A percentile compares a stretch with the other conserved stretches of the same genome.
Evolutionary conservation across 495 filamentous ascomycete species (phyloP).

Genomic region (Margaritispora aquatica): DNA sequence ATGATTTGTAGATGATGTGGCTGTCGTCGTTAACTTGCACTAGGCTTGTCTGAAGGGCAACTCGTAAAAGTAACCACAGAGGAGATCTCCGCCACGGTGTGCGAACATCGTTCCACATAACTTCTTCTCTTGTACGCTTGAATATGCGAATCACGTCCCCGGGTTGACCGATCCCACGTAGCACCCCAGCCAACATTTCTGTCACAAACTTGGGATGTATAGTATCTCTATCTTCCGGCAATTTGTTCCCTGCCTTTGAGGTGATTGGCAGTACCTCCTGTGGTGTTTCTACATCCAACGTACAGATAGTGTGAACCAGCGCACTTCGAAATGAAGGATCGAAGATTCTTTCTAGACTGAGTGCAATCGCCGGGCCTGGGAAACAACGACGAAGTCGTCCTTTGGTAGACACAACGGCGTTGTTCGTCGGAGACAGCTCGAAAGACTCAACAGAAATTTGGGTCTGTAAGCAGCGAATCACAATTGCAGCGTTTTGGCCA

Average conservation of each 20-base stretch:
- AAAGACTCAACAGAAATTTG: constrained; percentile 45
- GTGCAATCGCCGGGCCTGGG: constrained; percentile 40
- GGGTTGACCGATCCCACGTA: constrained; percentile 36
- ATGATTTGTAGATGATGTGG: constrained; percentile 42
- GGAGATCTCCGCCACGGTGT: constrained; percentile 52
- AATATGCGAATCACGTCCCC: constrained; percentile 29
- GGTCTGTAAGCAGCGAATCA: constrained; percentile 33
- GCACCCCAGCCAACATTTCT: constrained; percentile 42
- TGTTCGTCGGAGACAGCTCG: constrained; percentile 47
- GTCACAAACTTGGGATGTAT: constrained; percentile 48
- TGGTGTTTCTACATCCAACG: constrained; percentile 37
- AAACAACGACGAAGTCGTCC: constrained; percentile 50
- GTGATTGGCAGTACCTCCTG: constrained; percentile 31
- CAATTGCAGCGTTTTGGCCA: constrained; percentile 55
- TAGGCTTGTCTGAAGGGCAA: constrained; percentile 37
- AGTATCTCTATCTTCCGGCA: constrained; percentile 48
- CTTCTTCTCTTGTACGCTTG: constrained; percentile 59
- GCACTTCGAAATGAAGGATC: constrained; percentile 30
- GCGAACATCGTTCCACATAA: constrained; percentile 37
- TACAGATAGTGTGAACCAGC: constrained; percentile 35
- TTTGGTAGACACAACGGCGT: constrained; percentile 35
- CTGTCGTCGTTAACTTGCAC: constrained; percentile 7
- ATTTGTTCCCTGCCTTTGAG: constrained; percentile 30
- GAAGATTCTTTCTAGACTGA: constrained; percentile 29
- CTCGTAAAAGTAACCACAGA: constrained; percentile 54